Base-by-base conservation (phyloP, 768 basidiomycete species). In the Leccinellum rugosiceps region DNA sequence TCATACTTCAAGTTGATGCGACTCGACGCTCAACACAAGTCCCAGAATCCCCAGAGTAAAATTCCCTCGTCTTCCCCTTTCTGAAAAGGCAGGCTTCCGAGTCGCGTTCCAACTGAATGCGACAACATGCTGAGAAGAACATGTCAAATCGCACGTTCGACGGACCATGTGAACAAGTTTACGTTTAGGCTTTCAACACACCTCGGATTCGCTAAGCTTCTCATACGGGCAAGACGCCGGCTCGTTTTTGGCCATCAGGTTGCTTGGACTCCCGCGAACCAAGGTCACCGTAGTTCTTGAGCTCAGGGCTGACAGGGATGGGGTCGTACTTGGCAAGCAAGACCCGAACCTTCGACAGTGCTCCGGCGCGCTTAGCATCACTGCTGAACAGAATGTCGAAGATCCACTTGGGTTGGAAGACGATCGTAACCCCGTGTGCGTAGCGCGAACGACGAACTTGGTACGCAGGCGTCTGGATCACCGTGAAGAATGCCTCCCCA, bases 271-370 rank as follows among this genome's bases (percentile, higher is more conserved):
- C 64, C 30, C 64, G 63, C 11, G 64, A 65, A 34, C 56, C 64
- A 23, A 53, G 2, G 2, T 65, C 64, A 8, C 64, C 64, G 25
- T 65, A 63, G 53, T 65, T 65, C 56, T 63, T 65, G 23, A 65
- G 47, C 55, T 65, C 64, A 98, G 71, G 98, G 56, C 64, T 65
- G 43, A 65, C 56, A 26, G 61, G 55, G 19, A 65, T 62, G 13
- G 64, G 61, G 13, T 65, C 64, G 21, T 65, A 65, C 23, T 62
- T 62, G 8, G 53, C 50, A 17, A 65, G 53, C 3, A 65, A 61
- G 8, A 50, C 17, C 5, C 61, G 58, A 30, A 65, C 64, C 41
- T 65, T 65, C 3, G 41, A 13, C 9, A 65, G 55, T 6, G 64
- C 64, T 31, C 60, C 59, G 11, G 52, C 46, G 9, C 64, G 57